These are phyloP conservation scores for Rhipidocladum racemiflorum DNA, from an alignment of 176 grass and related monocot species.

Conservation along the genomic window DNA sequence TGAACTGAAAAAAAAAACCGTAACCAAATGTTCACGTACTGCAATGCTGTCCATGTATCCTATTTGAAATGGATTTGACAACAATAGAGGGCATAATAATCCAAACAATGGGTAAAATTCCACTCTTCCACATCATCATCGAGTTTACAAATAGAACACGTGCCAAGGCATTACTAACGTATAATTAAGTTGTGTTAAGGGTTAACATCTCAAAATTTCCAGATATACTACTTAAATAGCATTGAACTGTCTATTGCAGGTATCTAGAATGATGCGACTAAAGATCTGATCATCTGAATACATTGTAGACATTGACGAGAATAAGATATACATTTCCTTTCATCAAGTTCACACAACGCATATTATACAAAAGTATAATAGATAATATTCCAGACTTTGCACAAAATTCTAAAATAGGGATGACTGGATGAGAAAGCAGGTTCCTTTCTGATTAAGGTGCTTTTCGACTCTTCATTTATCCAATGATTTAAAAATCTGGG, in stretches of 20 bases:
- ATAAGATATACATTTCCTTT: neutral
- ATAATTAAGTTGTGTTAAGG: neutral
- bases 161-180: neutral
- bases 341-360: neutral
- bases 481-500: neutral
- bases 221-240: neutral
- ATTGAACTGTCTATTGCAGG: neutral
- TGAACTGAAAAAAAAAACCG: neutral
- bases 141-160: neutral
- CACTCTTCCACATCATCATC: neutral
- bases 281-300: neutral
- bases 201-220: neutral
- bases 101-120: neutral
- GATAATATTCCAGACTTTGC: neutral
- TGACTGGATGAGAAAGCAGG: neutral
- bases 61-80: neutral
- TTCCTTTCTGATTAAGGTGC: neutral
- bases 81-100: neutral
- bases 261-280: neutral
- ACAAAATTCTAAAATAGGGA: neutral
- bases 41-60: neutral
- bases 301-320: neutral
- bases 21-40: neutral
- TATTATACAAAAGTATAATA: neutral
- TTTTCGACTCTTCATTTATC: conserved; percentile 1